Percentiles rank a stretch among this genome's conserved stretches.
These are phyloP conservation scores for Salvia hispanica DNA, from an alignment of 257 asterid species.

Conservation along the genomic window DNA sequence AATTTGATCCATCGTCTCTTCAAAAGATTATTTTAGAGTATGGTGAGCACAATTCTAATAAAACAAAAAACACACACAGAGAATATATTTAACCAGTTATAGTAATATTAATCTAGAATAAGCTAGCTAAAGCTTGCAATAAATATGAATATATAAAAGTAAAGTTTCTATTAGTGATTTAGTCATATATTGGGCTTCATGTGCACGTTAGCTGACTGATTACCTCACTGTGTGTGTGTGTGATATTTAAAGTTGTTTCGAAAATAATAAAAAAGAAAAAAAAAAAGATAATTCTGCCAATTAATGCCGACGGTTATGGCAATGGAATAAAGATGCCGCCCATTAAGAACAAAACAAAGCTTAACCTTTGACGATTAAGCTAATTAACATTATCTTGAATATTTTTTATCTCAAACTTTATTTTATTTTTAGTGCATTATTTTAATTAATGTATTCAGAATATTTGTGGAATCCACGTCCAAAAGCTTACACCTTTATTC, in stretches of 20 bases:
- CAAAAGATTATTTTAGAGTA: too few relatives aligned
- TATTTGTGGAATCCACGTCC: conserved; percentile 63
- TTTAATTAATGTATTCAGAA: not conserved
- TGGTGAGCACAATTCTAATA: too few relatives aligned
- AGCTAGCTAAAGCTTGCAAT: conserved; percentile 13
- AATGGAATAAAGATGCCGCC: conserved; percentile 48
- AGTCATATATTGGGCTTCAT: conserved; percentile 27
- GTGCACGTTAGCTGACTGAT: conserved; percentile 25
- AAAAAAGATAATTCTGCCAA: conserved; percentile 27
- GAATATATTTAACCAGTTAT: not conserved
- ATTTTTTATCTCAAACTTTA: conserved; percentile 37
- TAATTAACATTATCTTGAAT: conserved; percentile 44
- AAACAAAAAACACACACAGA: not conserved
- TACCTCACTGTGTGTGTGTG: not conserved
- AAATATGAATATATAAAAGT: not conserved
- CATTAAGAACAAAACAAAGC: conserved; percentile 38
- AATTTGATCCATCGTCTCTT: too few relatives aligned
- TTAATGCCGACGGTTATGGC: conserved; percentile 42
- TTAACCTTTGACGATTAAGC: conserved; percentile 38
- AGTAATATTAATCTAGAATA: not conserved
- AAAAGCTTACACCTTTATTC: conserved; percentile 42
- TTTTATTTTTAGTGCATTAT: not conserved
- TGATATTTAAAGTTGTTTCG: conserved; percentile 17
- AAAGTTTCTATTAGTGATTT: not conserved
- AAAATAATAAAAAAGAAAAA: not conserved